Evolutionary conservation across 495 filamentous ascomycete species (phyloP), one percentile per base, ranked within the genome.

Genomic region (Cercophora samala): DNA sequence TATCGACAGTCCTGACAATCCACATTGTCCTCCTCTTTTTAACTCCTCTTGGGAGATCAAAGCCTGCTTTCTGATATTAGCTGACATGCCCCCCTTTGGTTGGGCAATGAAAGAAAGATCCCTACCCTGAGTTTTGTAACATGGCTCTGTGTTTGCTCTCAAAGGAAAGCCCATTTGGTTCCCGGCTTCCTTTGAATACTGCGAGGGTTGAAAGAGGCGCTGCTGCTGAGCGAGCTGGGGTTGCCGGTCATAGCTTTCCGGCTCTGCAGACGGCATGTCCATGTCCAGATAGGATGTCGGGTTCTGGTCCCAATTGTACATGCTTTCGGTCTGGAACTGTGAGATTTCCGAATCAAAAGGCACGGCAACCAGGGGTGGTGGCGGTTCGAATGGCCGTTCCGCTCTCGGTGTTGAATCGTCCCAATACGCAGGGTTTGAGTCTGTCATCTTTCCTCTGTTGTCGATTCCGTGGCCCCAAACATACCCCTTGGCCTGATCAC

Each of bases 251-350:
- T 63, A 60, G 52, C 15, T 65, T 21, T 64, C 64, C 2, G 64
- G 66, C 26, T 74, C 70, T 21, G 74, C 72, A 23, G 65, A 65
- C 3, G 37, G 15, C 37, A 46, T 46, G 22, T 60, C 58, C 75
- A 77, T 77, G 52, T 67, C 62, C 19, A 75, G 63, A 25, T 74
- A 77, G 8, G 75, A 77, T n/a, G 61, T 26, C 17, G 75, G 75
- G 42, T 77, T 77, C 22, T 72, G 64, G 5, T 67, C 62, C 72
- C 72, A 75, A 4, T 58, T n/a, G 8, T 70, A 5, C 0, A 53
- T 3, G 2, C 23, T 51, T 5, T 58, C 37, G 22, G 52, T 25
- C n/a, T 26, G 55, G 21, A 63, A 25, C 13, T 70, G 70, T 6
- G 71, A 58, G 9, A 62, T 18, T 29, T 62, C 60, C 4, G 60